phyloP scores from a whole-genome alignment of 257 asterid species.

The Scutellaria galericulata region DNA sequence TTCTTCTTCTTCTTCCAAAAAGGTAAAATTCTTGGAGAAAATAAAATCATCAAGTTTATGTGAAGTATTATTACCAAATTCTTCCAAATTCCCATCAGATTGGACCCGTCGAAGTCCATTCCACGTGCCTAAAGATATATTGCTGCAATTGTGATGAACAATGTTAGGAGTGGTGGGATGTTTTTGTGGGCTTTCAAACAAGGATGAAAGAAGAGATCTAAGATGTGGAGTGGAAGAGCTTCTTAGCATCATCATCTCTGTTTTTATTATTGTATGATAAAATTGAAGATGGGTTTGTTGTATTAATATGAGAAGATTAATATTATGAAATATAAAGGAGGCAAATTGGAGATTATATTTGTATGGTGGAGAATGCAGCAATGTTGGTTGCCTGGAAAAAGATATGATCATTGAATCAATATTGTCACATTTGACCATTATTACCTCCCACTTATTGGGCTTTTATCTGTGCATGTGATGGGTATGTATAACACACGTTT shows the following conservation, averaged over 20 bases:
- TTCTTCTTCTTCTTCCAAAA: slow-evolving; percentile 38
- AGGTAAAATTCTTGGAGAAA: slow-evolving; percentile 24
- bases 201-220: slow-evolving; percentile 58
- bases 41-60: slow-evolving; percentile 44
- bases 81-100: slow-evolving; percentile 76
- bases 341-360: neutral
- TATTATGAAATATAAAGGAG: neutral
- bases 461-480: too few species aligned
- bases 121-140: slow-evolving; percentile 28
- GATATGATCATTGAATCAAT: neutral
- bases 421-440: too few species aligned
- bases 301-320: neutral
- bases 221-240: slow-evolving; percentile 87
- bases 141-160: slow-evolving; percentile 29
- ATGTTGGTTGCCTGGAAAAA: neutral
- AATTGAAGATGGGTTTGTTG: neutral
- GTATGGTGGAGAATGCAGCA: slow-evolving; percentile 6
- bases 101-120: slow-evolving; percentile 59
- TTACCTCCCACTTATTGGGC: too few species aligned
- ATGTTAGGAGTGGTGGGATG: slow-evolving; percentile 37
- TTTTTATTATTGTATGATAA: neutral
- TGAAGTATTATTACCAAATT: slow-evolving; percentile 36
- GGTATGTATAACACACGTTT: too few species aligned
- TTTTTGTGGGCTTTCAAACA: slow-evolving; percentile 53
- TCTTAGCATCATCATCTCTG: slow-evolving; percentile 54